Base-by-base conservation (phyloP, 495 filamentous ascomycete genomes). In the Talaromyces liani region DNA sequence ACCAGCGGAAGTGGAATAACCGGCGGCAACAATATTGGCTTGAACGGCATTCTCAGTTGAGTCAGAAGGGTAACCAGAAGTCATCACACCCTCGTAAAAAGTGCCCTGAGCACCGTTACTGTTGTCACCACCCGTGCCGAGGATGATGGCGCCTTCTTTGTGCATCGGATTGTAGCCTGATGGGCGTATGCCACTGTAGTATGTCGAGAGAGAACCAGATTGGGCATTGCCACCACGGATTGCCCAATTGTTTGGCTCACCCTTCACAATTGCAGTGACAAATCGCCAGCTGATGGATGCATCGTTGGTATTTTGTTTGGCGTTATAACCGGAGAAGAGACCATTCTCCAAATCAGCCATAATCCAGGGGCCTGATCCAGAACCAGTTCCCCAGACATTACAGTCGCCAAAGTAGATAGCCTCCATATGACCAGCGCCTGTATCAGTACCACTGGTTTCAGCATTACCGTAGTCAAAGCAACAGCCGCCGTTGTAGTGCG, bases 401-500 rank as follows among this genome's bases (percentile, higher is more conserved):
- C 65, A 74, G 62, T 70, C 68, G 34, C 84, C 84, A 69, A 70
- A 85, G 75, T 86, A 86, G 70, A 86, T 80, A 47, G 83, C 81
- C 68, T 86, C 84, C 84, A 86, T 86, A 65, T 85, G 83, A 63
- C 80, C 82, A 63, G 77, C 75, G 49, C 84, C 84, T 1, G 82
- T 85, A 65, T 85, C 83, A 9, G 22, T 67, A 63, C 71, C 80
- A 67, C 67, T 83, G 25, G 73, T 79, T 71, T 86, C 84, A 47
- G 82, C 83, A 47, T 86, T 86, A 59, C 83, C 84, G 58, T 86
- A 86, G 70, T 86, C 84, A 65, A 84, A 86, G 73, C 84, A 86
- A 75, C 84, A 86, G 29, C 47, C 77, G 29, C 64, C 74, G 60
- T 86, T 86, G 71, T 82, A 86, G 66, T 86, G 81, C 6, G 82